Evolutionary conservation across 805 yeast species (phyloP), one percentile per base, ranked within the genome.

Genomic region (Cyberlindnera galapagoensis): DNA sequence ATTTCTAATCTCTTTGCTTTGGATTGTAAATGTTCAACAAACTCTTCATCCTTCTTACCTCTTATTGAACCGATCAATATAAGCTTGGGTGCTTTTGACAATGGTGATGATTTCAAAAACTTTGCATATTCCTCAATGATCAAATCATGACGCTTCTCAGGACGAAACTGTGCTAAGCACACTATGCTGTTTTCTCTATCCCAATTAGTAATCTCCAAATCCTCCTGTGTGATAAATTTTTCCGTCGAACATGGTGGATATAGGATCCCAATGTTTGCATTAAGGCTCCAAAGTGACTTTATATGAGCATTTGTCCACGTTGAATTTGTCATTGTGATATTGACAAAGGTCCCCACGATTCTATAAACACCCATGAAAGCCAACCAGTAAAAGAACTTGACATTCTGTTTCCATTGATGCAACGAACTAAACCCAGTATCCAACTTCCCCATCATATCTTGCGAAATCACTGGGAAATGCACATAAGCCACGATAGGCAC

Each of bases 191-290:
- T 62, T 39, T 52, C 76, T 51, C 53, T 56, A 7, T 37, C 20
- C 38, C 50, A 34, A 4, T 30, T 51, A 15, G 33, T 33, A 11
- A 56, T 33, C 7, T 33, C 34, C 12, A 40, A 17, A 15, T 43
- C 40, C 24, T 16, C 45, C 29, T 16, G 47, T 17, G 44, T 43
- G 13, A 60, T 52, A 30, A 71, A 54, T 21, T 63, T 65, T 44
- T 79, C 83, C 7, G 86, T 75, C 4, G 88, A 85, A 51, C 94
- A 84, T 0, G 98, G 97, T 5, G 99, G 98, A 51, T 84, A 92
- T 20, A 88, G 60, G 3, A 80, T 69, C 6, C 60, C 54, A 35
- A 50, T 63, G 28, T 51, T 65, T 19, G 53, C 52, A 34, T 69
- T 69, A 36, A 60, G 45, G 30, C 59, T 52, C 95, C 96, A 88